These are phyloP conservation scores for Backusella westeae DNA, from an alignment of 192 early-diverging fungal genomes.

Conservation along the genomic window DNA sequence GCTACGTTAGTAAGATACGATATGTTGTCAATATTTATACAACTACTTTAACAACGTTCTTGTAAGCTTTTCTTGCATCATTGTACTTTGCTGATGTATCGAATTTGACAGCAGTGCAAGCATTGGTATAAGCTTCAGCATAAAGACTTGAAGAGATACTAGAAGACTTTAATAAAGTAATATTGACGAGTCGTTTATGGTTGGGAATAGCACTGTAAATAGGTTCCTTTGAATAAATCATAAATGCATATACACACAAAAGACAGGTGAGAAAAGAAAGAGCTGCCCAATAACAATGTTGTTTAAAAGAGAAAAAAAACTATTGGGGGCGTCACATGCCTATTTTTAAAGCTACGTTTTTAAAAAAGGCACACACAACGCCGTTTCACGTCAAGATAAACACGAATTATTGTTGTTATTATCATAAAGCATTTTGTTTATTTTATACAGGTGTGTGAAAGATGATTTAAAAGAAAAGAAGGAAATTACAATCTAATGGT, in stretches of 20 bases:
- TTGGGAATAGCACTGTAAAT: not conserved
- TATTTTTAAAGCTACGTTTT: not conserved
- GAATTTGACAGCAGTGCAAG: slow-evolving; percentile 28
- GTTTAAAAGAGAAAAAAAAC: not conserved
- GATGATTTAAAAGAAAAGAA: not conserved
- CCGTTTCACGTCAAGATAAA: not conserved
- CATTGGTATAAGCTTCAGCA: slow-evolving; percentile 12
- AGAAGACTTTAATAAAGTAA: slow-evolving; percentile 4
- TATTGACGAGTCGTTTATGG: not conserved
- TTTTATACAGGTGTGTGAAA: not conserved
- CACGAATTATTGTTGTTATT: not conserved
- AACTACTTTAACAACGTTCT: slow-evolving; percentile 26
- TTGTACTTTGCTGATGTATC: slow-evolving; percentile 21
- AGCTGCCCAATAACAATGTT: not conserved
- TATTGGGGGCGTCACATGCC: not conserved
- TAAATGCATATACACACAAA: slow-evolving; percentile 7
- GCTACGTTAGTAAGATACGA: not conserved
- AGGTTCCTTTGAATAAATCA: slow-evolving; percentile 7
- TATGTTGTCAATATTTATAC: not conserved
- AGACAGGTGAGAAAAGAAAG: not conserved
- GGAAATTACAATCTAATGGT: slow-evolving; percentile 23
- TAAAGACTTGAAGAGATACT: not conserved
- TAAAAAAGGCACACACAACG: too few relatives aligned
- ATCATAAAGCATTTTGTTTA: slow-evolving; percentile 8
- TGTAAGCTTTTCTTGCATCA: slow-evolving; percentile 27